Conservation (phyloP, 83 land plant species). For the Diphasiastrum complanatum region DNA sequence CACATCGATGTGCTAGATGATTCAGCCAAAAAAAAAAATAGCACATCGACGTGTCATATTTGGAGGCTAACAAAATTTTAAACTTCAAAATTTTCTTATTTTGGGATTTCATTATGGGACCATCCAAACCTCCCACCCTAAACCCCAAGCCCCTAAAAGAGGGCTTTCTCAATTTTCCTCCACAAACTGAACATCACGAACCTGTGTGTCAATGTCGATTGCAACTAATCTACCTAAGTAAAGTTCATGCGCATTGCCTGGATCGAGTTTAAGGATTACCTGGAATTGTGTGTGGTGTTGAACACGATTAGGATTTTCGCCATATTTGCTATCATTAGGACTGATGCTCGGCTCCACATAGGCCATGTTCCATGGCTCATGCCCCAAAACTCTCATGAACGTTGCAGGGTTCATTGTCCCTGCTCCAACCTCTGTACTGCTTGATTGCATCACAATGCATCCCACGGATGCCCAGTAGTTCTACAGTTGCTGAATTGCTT, state of each 20-base stretch:
- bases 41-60: too few relatives aligned
- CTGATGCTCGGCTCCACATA: constrained; percentile 91
- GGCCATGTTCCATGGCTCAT: constrained; percentile 99
- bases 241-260: constrained; percentile 90
- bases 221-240: constrained; percentile 75
- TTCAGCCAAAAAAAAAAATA: too few relatives aligned
- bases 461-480: constrained; percentile 98
- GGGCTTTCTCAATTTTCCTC: constrained; percentile 99
- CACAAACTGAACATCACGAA: constrained; percentile 90
- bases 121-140: constrained; percentile 99
- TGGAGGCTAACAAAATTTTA: too few relatives aligned
- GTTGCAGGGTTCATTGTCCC: constrained; percentile 98
- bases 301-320: constrained; percentile 91
- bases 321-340: constrained; percentile 95
- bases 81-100: too few relatives aligned
- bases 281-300: constrained; percentile 96
- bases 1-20: too few relatives aligned
- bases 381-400: constrained; percentile 88
- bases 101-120: too few relatives aligned
- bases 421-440: constrained; percentile 99
- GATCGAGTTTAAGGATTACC: constrained; percentile 89
- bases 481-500: too few relatives aligned
- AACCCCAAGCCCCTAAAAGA: constrained; percentile 95
- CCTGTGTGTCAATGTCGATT: constrained; percentile 71
- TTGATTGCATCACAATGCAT: constrained; percentile 85